Base-by-base conservation (phyloP, 495 filamentous ascomycete species). In the Pseudoneurospora amorphoporcata region DNA sequence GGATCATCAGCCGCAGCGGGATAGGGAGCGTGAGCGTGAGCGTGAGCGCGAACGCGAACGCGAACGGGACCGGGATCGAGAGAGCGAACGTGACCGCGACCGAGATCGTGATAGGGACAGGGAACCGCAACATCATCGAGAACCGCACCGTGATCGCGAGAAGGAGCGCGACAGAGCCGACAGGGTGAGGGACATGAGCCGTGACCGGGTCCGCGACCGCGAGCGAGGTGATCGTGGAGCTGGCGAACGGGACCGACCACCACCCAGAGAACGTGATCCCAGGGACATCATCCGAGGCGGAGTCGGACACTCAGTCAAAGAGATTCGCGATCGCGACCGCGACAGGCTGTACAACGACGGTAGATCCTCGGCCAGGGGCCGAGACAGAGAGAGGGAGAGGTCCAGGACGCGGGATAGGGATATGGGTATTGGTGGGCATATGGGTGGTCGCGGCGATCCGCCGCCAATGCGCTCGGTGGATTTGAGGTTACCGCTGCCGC, bases 401-500 rank as follows among this genome's bases (percentile, higher is more conserved):
- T 76, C 74, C 29, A 68, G 73, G 40, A 73, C 74, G 3, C 8
- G 75, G n/a, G 69, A 77, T 32, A 68, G 75, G 42, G 72, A 74
- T 4, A 69, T 61, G 2, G 53, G 47, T 47, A 47, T 47, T 19
- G 45, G 45, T 47, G 45, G 19, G 0, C 47, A 37, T 37, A 37
- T 37, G 3, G 35, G 35, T 37, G 35, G 35, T 37, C 35, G 35
- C 5, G 35, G 47, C 12, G 29, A 17, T 35, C 29, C 53, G 53
- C 39, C 39, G 39, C 23, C 23, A 7, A 65, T 65, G 53, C 53
- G 53, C 29, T 37, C 23, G 29, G 53, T 65, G 14, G 53, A 65
- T 14, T 8, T 65, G 12, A 17, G 53, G 3, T 8, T 65, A 65
- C 53, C 53, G 53, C 53, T 65, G 7, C 53, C 53, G 53, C 53